Evolutionary conservation across 805 yeast genomes (phyloP).

Genomic region (Candida mattraensis): DNA sequence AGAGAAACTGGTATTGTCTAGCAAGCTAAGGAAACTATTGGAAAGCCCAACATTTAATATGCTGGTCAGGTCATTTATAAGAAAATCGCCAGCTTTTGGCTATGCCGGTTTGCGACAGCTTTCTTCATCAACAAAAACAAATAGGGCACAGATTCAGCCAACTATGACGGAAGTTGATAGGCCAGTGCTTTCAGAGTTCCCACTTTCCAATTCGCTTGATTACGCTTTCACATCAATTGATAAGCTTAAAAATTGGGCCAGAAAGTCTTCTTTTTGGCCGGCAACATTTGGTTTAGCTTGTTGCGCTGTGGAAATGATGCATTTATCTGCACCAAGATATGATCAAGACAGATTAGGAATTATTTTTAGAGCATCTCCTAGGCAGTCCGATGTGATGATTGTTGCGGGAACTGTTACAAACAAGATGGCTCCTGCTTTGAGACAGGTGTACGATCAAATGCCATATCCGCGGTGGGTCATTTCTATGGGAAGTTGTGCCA

Average conservation of each 20-base stretch:
- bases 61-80: too few relatives aligned
- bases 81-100: too few relatives aligned
- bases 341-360: slow-evolving; percentile 92
- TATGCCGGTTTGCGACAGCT: too few relatives aligned
- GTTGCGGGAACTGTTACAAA: slow-evolving; percentile 91
- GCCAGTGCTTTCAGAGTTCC: slow-evolving; percentile 68
- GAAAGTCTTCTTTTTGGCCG: slow-evolving; percentile 92
- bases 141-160: slow-evolving; percentile 40
- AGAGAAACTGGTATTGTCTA: too few relatives aligned
- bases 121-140: too few relatives aligned
- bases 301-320: slow-evolving; percentile 97
- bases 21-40: too few relatives aligned
- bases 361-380: slow-evolving; percentile 90
- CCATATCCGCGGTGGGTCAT: slow-evolving; percentile 94
- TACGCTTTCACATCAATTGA: slow-evolving; percentile 82
- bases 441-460: slow-evolving; percentile 94
- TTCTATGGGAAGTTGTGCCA: slow-evolving; percentile 93
- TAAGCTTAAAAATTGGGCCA: slow-evolving; percentile 84
- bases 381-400: slow-evolving; percentile 90
- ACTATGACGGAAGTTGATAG: slow-evolving; percentile 59
- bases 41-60: too few relatives aligned
- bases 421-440: slow-evolving; percentile 90
- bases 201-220: slow-evolving; percentile 62
- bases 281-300: slow-evolving; percentile 90
- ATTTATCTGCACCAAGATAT: slow-evolving; percentile 84